Conservation (phyloP, 495 filamentous ascomycete genomes). For the Rusavskia elegans region DNA sequence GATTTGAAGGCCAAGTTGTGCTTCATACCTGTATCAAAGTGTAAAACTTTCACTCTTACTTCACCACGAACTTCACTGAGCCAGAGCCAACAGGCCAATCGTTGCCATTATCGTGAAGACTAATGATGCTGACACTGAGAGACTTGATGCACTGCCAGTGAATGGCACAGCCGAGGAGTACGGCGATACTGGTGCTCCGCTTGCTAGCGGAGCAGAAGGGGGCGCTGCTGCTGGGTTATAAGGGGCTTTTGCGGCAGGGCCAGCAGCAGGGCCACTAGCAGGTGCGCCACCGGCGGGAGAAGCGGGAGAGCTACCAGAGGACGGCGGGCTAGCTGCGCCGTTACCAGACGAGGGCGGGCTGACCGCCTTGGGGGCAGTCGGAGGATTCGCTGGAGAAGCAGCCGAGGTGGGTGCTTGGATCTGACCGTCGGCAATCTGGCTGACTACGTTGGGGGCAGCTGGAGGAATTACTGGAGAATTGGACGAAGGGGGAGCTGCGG, state of each 20-base stretch:
- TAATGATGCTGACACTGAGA: neutral
- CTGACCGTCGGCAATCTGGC: too few relatives aligned
- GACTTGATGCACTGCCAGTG: neutral
- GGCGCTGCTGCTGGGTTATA: neutral
- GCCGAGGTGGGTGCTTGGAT: too few relatives aligned
- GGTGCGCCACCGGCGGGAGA: neutral
- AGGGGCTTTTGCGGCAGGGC: slow-evolving; percentile 4
- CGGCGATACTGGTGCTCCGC: neutral
- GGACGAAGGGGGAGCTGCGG: neutral
- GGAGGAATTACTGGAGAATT: too few relatives aligned
- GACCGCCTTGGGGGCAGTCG: too few relatives aligned
- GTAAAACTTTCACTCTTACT: neutral
- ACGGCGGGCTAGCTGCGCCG: too few relatives aligned
- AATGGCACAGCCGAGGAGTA: slow-evolving; percentile 2
- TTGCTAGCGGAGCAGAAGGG: neutral
- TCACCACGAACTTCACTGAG: slow-evolving; percentile 1
- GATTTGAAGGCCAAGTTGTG: neutral
- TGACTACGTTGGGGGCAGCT: too few relatives aligned
- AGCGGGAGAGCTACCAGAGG: neutral
- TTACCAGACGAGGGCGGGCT: too few relatives aligned
- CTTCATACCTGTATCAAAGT: slow-evolving; percentile 1
- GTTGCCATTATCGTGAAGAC: neutral
- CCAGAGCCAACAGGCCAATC: slow-evolving; percentile 1
- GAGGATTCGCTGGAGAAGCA: too few relatives aligned
- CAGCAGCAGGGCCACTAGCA: neutral